These are phyloP conservation scores for Pelargonium citronellum DNA, from an alignment of 441 rosid species.

Conservation along the genomic window DNA sequence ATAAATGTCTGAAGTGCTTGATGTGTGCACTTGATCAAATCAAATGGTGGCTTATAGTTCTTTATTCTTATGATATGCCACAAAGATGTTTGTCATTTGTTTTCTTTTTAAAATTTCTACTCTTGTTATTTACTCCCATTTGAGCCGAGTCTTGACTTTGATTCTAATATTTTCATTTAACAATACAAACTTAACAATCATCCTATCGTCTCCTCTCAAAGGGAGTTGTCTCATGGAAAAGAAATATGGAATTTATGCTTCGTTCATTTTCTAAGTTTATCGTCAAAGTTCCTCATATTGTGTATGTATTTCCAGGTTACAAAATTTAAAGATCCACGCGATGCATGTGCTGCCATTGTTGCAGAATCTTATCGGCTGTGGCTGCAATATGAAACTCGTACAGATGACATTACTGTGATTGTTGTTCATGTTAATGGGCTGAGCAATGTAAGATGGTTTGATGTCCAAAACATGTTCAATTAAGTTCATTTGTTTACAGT, in stretches of 20 bases:
- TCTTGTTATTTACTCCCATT: background rate
- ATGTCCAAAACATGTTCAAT: background rate
- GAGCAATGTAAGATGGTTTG: constrained; percentile 46
- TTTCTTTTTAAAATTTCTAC: background rate
- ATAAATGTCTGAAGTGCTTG: background rate
- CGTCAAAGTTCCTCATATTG: background rate
- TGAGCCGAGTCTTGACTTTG: background rate
- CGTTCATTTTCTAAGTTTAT: constrained; percentile 6
- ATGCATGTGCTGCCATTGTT: constrained; percentile 99
- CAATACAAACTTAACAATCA: background rate
- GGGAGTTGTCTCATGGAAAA: background rate
- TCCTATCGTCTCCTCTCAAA: background rate
- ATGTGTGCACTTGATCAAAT: background rate
- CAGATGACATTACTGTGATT: constrained; percentile 96
- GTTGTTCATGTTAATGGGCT: constrained; percentile 87
- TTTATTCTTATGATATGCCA: background rate
- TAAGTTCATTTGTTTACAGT: background rate
- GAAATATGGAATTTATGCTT: background rate
- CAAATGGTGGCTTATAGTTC: background rate
- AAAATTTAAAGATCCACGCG: constrained; percentile 92
- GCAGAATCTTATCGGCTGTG: constrained; percentile 99
- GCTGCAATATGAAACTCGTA: constrained; percentile 99
- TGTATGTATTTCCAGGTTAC: constrained; percentile 54
- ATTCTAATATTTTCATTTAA: background rate
- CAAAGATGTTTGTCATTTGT: background rate